Percentiles rank a stretch among this genome's conserved stretches.
Evolutionary conservation across 345 rosid genomes (phyloP).

Genomic region (Gossypium stocksii): DNA sequence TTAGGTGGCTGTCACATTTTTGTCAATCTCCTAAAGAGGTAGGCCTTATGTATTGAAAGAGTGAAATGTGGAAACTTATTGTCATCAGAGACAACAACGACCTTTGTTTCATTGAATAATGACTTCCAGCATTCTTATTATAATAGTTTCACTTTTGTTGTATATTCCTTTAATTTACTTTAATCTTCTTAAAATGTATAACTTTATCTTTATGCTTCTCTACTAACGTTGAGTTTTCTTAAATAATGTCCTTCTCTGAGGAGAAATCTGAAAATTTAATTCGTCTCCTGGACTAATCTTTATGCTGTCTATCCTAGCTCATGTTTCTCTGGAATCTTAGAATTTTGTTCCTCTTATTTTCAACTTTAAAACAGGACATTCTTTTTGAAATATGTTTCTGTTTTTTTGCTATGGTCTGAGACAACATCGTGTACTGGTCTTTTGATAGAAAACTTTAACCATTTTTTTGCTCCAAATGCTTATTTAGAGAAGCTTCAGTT

Average conservation of each 20-base stretch:
- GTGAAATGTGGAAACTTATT: neutral
- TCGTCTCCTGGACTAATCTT: neutral
- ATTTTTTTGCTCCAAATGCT: neutral
- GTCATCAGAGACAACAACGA: neutral
- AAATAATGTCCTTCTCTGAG: neutral
- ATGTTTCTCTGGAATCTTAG: neutral
- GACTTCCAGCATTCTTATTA: neutral
- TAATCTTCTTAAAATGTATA: neutral
- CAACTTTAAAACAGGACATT: neutral
- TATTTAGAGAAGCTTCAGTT: neutral
- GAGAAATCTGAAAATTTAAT: neutral
- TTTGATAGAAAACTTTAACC: neutral
- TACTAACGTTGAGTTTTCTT: neutral
- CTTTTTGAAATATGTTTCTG: neutral
- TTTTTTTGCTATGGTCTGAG: constrained; percentile 4
- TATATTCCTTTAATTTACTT: neutral
- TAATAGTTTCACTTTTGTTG: neutral
- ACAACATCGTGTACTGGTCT: neutral
- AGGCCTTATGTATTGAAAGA: constrained; percentile 13
- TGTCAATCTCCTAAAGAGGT: constrained; percentile 90
- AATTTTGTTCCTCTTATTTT: neutral
- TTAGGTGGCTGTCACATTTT: constrained; percentile 85
- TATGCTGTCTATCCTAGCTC: neutral
- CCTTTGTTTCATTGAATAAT: constrained; percentile 5
- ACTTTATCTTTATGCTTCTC: neutral